phyloP scores from a whole-genome alignment of 345 rosid species.

The Salix caprea region DNA sequence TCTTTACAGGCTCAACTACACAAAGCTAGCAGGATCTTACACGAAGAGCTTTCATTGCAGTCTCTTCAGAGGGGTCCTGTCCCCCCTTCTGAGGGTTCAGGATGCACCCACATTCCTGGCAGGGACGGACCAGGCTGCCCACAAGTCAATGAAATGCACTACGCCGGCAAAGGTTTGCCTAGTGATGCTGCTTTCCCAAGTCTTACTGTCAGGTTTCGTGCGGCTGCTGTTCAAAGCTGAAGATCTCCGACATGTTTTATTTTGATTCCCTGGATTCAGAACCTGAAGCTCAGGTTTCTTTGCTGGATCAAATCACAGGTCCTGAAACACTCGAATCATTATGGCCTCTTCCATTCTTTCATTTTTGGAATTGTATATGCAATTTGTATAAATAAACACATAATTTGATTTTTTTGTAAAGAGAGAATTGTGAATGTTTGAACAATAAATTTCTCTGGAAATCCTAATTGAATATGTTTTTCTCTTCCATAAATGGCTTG shows the following conservation, averaged over 20 bases:
- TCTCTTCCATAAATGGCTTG: not conserved
- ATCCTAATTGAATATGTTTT: not conserved
- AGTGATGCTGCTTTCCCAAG: slow-evolving; percentile 25
- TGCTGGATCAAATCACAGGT: slow-evolving; percentile 2
- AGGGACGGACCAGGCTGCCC: slow-evolving; percentile 39
- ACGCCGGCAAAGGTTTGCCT: slow-evolving; percentile 23
- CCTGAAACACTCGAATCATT: not conserved
- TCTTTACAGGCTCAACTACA: slow-evolving; percentile 17
- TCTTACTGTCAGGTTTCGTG: slow-evolving; percentile 21
- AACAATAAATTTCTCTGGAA: not conserved
- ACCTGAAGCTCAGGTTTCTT: not conserved
- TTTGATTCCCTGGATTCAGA: not conserved
- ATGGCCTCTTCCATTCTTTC: slow-evolving; percentile 1
- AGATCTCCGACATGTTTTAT: not conserved
- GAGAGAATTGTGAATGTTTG: not conserved
- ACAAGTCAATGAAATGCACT: slow-evolving; percentile 31
- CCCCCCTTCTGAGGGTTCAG: slow-evolving; percentile 40
- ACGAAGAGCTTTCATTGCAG: slow-evolving; percentile 24
- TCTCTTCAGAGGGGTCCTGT: slow-evolving; percentile 35
- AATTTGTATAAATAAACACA: not conserved
- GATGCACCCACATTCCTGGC: slow-evolving; percentile 60
- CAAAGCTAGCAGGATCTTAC: slow-evolving; percentile 28
- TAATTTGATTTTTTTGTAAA: not conserved
- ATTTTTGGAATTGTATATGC: not conserved
- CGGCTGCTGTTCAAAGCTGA: slow-evolving; percentile 19